These are phyloP conservation scores for Pelargonium citronellum DNA, from an alignment of 441 rosid species.

Conservation along the genomic window DNA sequence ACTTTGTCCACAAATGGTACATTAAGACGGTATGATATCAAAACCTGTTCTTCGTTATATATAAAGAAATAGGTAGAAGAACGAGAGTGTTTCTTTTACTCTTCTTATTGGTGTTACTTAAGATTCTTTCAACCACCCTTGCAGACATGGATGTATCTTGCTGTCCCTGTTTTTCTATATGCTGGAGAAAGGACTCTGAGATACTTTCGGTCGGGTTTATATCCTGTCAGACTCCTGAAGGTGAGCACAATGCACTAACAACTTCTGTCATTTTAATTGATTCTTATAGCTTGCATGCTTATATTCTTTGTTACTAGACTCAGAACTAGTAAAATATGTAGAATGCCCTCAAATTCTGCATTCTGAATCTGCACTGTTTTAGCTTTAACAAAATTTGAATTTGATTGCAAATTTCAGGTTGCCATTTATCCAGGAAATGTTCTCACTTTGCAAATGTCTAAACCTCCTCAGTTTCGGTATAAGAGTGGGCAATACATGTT, in stretches of 20 bases:
- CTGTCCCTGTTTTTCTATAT: constrained; percentile 67
- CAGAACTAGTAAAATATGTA: not conserved
- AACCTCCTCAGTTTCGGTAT: constrained; percentile 81
- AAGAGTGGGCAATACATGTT: constrained; percentile 96
- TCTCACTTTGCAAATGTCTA: constrained; percentile 76
- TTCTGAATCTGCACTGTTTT: not conserved
- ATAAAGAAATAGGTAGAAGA: not conserved
- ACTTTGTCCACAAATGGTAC: constrained; percentile 43
- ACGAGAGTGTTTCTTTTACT: constrained; percentile 3
- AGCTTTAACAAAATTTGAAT: not conserved
- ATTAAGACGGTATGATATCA: constrained; percentile 41
- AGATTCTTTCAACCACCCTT: not conserved
- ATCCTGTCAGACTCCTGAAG: constrained; percentile 73
- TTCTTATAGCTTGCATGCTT: not conserved
- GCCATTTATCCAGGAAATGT: constrained; percentile 90
- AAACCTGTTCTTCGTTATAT: not conserved
- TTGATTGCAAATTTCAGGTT: constrained; percentile 36
- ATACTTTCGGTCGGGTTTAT: constrained; percentile 68
- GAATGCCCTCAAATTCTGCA: not conserved
- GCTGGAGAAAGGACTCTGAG: constrained; percentile 62
- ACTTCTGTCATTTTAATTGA: not conserved
- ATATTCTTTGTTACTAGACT: not conserved
- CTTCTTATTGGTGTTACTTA: not conserved
- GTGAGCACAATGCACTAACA: constrained; percentile 25
- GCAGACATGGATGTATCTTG: constrained; percentile 95